These are phyloP conservation scores for Metarhizium anisopliae DNA, from an alignment of 2,329 filamentous ascomycete species.

Conservation along the genomic window DNA sequence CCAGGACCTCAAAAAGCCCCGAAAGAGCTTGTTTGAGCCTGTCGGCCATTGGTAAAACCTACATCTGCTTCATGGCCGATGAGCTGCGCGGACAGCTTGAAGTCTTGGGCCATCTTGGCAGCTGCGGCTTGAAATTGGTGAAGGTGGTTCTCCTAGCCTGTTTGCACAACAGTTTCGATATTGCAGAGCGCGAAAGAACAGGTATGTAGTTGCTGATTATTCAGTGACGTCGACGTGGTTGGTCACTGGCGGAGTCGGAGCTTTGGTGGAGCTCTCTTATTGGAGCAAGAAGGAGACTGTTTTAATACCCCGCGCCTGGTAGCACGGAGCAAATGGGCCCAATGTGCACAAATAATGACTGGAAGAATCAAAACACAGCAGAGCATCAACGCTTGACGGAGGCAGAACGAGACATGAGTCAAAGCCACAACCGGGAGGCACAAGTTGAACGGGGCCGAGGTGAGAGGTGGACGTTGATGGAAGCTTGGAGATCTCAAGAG, in stretches of 20 bases:
- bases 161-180: not conserved
- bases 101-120: conserved; percentile 61
- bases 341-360: too few relatives aligned
- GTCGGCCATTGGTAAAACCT: conserved; percentile 24
- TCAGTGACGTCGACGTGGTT: conserved; percentile 7
- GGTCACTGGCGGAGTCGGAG: conserved; percentile 3
- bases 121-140: conserved; percentile 5
- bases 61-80: conserved; percentile 91
- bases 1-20: not conserved
- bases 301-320: too few relatives aligned
- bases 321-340: not conserved
- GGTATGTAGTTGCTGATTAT: not conserved
- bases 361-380: not conserved
- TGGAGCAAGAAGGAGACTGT: conserved; percentile 1
- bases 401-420: not conserved
- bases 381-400: not conserved
- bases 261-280: conserved; percentile 4
- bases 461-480: conserved; percentile 16
- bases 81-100: conserved; percentile 87
- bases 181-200: not conserved
- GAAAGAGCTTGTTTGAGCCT: not conserved
- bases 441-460: not conserved
- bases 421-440: not conserved
- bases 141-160: conserved; percentile 3
- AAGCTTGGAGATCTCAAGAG: conserved; percentile 16